Conservation (phyloP, 2,329 filamentous ascomycete genomes). For the Rhynchosporium graminicola region DNA sequence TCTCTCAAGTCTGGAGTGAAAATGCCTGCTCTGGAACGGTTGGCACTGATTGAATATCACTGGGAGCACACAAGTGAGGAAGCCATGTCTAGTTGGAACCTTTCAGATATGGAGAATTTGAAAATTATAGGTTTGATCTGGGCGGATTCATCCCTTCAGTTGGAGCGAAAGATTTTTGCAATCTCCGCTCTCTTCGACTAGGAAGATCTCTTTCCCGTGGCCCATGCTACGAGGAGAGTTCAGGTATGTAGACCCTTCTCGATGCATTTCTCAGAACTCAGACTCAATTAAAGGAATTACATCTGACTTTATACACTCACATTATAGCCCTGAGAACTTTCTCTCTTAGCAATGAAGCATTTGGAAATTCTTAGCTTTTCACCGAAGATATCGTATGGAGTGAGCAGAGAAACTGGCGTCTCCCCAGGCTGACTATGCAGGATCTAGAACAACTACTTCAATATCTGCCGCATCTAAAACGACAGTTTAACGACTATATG, state of each 20-base stretch:
- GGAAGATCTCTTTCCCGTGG: background rate
- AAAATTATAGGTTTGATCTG: background rate
- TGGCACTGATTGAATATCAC: background rate
- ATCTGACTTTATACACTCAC: background rate
- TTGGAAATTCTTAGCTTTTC: background rate
- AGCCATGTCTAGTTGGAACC: background rate
- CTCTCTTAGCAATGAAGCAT: slow-evolving; percentile 3
- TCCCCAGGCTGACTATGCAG: background rate
- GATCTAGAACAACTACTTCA: slow-evolving; percentile 5
- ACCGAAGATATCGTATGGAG: background rate
- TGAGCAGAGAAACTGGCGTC: background rate
- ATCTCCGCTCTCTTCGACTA: background rate
- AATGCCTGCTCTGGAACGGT: background rate
- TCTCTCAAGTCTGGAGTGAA: background rate
- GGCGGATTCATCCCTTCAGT: background rate
- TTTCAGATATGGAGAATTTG: background rate
- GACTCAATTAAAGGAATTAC: background rate
- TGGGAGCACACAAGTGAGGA: background rate
- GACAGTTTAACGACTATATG: background rate
- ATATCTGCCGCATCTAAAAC: background rate
- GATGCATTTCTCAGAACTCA: background rate
- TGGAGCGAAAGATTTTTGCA: background rate
- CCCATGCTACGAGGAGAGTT: background rate
- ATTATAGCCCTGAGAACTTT: background rate
- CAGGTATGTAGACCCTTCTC: background rate